Conservation (phyloP, 23 red algal species). For the Gracilaria gracilis region DNA sequence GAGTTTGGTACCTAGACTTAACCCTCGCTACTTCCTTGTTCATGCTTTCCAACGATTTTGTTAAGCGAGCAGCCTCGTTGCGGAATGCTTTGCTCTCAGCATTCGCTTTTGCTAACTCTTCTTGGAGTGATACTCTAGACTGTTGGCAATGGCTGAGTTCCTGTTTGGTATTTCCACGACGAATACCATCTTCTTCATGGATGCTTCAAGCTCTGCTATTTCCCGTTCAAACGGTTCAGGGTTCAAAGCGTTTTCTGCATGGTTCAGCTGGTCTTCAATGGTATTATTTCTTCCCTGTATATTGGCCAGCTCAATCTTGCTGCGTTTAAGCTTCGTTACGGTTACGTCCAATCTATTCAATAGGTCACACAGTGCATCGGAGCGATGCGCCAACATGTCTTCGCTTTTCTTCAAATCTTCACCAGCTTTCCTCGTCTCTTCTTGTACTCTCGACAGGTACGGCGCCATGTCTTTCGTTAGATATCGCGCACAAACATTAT, state of each 20-base stretch:
- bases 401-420: conserved; percentile 14
- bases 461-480: conserved; percentile 56
- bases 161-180: background rate
- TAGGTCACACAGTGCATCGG: background rate
- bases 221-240: conserved; percentile 60
- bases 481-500: conserved; percentile 14
- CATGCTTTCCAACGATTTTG: background rate
- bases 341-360: background rate
- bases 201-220: conserved; percentile 33
- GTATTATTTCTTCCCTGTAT: conserved; percentile 32
- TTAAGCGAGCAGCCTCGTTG: conserved; percentile 6
- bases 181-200: background rate
- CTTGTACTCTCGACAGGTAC: conserved; percentile 39
- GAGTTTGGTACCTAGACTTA: conserved; percentile 32
- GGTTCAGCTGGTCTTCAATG: conserved; percentile 49
- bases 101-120: background rate
- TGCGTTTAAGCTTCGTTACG: background rate
- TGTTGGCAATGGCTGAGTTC: conserved; percentile 6
- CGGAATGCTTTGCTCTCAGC: conserved; percentile 32
- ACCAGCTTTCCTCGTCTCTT: conserved; percentile 2
- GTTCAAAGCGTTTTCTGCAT: conserved; percentile 64
- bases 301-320: background rate
- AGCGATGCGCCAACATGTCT: background rate
- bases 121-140: conserved; percentile 17
- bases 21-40: conserved; percentile 23